Evolutionary conservation across 2,329 filamentous ascomycete genomes (phyloP).

Genomic region (Hymenoscyphus fructigenus): DNA sequence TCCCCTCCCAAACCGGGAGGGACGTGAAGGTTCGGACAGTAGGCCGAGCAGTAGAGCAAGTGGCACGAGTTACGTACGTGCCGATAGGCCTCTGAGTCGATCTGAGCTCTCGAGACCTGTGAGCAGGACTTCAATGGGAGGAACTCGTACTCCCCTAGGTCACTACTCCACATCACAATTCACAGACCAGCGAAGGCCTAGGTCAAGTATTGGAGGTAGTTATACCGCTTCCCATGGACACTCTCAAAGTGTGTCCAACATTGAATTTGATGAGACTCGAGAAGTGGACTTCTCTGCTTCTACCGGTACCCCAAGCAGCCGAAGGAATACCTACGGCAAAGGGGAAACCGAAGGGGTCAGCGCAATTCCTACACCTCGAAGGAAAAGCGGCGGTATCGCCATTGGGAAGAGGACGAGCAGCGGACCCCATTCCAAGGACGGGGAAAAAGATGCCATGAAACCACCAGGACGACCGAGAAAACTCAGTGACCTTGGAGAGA

Average conservation of each 20-base stretch:
- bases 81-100: constrained; percentile 34
- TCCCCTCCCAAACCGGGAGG: constrained; percentile 49
- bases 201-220: constrained; percentile 35
- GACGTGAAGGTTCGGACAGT: constrained; percentile 38
- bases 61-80: constrained; percentile 28
- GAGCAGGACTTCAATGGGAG: constrained; percentile 35
- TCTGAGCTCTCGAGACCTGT: constrained; percentile 33
- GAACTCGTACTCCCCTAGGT: constrained; percentile 36
- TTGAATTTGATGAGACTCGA: constrained; percentile 32
- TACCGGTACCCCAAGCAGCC: constrained; percentile 41
- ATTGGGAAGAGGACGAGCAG: constrained; percentile 31
- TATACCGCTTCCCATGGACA: constrained; percentile 33
- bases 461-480: constrained; percentile 41
- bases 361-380: constrained; percentile 51
- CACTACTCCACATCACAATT: constrained; percentile 36
- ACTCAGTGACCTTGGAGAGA: constrained; percentile 55
- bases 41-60: constrained; percentile 35
- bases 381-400: constrained; percentile 47
- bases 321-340: constrained; percentile 44
- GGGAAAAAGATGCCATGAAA: constrained; percentile 30
- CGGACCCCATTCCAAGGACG: constrained; percentile 28
- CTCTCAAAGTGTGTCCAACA: constrained; percentile 36
- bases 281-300: constrained; percentile 33
- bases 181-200: constrained; percentile 34
- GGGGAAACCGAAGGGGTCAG: constrained; percentile 41